phyloP scores from a whole-genome alignment of 352 stramenopile genomes.

The Pythium folliculosum region DNA sequence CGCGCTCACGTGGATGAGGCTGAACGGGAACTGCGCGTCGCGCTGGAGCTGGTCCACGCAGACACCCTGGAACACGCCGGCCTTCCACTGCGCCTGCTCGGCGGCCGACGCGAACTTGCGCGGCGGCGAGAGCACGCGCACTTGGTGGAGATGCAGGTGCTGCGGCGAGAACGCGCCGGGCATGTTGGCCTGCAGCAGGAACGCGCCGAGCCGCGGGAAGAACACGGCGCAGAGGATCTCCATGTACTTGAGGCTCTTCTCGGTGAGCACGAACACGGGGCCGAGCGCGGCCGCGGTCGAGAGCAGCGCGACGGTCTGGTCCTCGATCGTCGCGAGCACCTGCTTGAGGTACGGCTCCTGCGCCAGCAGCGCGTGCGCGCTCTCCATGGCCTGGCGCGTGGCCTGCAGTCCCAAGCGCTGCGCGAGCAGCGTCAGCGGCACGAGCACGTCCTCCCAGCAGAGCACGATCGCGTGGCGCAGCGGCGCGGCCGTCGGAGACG shows the following conservation, averaged over 20 bases:
- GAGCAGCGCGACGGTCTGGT: conserved; percentile 54
- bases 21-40: conserved; percentile 32
- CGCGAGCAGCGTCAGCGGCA: conserved; percentile 45
- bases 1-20: conserved; percentile 49
- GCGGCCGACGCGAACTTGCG: conserved; percentile 40
- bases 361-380: conserved; percentile 30
- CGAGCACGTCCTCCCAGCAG: conserved; percentile 62
- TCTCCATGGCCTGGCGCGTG: conserved; percentile 35
- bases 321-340: conserved; percentile 48
- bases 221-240: conserved; percentile 45
- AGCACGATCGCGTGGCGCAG: conserved; percentile 42
- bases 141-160: conserved; percentile 25
- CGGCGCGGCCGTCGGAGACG: conserved; percentile 1
- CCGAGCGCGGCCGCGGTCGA: conserved; percentile 37
- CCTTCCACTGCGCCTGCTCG: conserved; percentile 45
- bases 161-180: conserved; percentile 27
- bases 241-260: conserved; percentile 51
- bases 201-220: conserved; percentile 48
- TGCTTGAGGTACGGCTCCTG: conserved; percentile 57
- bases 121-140: conserved; percentile 45
- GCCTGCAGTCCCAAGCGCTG: conserved; percentile 44
- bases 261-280: conserved; percentile 54
- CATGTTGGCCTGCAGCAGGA: conserved; percentile 39
- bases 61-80: conserved; percentile 44
- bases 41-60: conserved; percentile 30